Base-by-base conservation (phyloP, 2,329 filamentous ascomycete genomes). In the Byssoonygena ceratinophila region DNA sequence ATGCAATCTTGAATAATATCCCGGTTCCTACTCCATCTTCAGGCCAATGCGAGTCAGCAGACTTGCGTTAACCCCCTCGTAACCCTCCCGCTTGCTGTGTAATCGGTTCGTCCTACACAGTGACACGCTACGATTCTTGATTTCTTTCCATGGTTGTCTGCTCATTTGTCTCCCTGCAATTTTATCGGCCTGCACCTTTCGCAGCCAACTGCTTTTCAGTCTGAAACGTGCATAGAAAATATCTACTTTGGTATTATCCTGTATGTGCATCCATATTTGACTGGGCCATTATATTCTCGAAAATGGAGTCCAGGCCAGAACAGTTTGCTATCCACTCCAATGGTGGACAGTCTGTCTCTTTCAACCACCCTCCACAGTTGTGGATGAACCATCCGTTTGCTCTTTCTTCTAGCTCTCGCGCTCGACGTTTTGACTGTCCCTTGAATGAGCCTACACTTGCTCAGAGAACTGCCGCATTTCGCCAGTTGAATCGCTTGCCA, bases 271-370 rank as follows among this genome's bases (percentile, higher is more conserved):
- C 18, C 29, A 51, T 45, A 34, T 22, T 51, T 45, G 49, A 27
- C 39, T 27, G 49, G 27, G 39, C 31, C 22, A 51, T 11, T 45
- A 12, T 52, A 32, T 36, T 53, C 56, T 52, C 53, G 52, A 40
- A 55, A 51, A 71, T 71, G 68, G 64, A 68, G 57, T 55, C 59
- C 58, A 60, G 60, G 36, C 60, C 66, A 50, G 61, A 66, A 56
- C 58, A 50, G 43, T 60, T 55, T 25, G 40, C 40, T 22, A 49
- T 60, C 55, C 61, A 63, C 55, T 57, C 58, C 53, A 60, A 64
- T 55, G 55, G 59, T 49, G 58, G 59, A 56, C 59, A 60, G 54
- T 57, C 63, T 47, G 63, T 59, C 18, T 63, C 66, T 27, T 64
- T 66, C 31, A 22, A 39, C 27, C 59, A 65, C 16, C 52, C 62